phyloP scores from a whole-genome alignment of 2,329 filamentous ascomycete genomes.

The Torrubiellomyces zombiae region DNA sequence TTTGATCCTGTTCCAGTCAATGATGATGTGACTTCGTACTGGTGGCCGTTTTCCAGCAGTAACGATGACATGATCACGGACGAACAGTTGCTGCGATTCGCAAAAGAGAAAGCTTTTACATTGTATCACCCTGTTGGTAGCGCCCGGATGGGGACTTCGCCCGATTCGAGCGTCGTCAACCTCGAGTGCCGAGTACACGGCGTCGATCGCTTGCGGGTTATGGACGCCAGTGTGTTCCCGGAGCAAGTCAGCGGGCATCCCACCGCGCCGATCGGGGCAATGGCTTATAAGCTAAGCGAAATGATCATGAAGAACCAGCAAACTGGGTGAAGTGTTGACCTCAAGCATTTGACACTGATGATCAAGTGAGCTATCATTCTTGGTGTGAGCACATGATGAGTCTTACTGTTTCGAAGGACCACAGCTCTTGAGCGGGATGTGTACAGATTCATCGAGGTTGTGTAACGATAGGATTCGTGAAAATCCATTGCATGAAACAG shows the following conservation, averaged over 20 bases:
- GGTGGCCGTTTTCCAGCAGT: constrained; percentile 8
- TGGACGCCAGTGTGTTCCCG: constrained; percentile 40
- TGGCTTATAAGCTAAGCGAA: constrained; percentile 7
- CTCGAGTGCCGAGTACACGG: constrained; percentile 35
- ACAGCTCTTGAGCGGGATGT: too few relatives aligned
- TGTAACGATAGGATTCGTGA: too few relatives aligned
- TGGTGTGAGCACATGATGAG: too few relatives aligned
- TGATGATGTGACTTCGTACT: constrained; percentile 5
- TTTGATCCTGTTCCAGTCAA: constrained; percentile 5
- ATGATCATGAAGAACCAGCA: constrained; percentile 4
- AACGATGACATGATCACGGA: constrained; percentile 6
- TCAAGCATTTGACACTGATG: too few relatives aligned
- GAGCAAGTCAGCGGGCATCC: constrained; percentile 12
- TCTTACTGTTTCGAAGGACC: too few relatives aligned
- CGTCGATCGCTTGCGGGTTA: constrained; percentile 34
- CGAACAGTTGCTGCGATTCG: constrained; percentile 6
- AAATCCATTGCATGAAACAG: too few relatives aligned
- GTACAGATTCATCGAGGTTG: too few relatives aligned
- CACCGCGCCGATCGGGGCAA: constrained; percentile 7
- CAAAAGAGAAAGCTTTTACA: constrained; percentile 7
- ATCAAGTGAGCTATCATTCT: too few relatives aligned
- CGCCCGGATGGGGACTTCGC: constrained; percentile 6
- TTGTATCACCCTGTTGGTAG: constrained; percentile 8
- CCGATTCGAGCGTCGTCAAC: constrained; percentile 20
- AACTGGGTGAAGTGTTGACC: too few relatives aligned